Base-by-base conservation (phyloP, 2,329 filamentous ascomycete genomes). In the Alternaria sp. region DNA sequence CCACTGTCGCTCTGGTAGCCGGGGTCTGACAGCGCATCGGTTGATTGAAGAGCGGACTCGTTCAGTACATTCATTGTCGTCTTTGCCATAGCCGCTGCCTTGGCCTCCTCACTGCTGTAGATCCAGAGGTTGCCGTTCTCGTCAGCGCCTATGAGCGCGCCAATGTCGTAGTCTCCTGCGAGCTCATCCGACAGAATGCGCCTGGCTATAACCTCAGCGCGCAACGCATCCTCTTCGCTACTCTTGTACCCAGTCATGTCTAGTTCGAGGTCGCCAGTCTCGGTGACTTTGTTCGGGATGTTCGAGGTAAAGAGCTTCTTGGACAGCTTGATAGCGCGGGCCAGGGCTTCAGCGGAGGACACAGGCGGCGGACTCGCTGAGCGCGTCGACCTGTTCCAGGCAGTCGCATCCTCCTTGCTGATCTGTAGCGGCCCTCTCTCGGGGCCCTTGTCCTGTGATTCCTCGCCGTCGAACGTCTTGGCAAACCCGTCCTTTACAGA, bases 41-140 rank as follows among this genome's bases (percentile, higher is more conserved):
- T 87, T 17, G 88, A 87, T 19, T 88, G 82, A 40, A 89, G 83
- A 5, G 81, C 82, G 12, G 81, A 79, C 4, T 85, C 81, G 53
- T 85, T 83, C 67, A 90, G 81, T 5, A 83, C 81, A 25, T 83
- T 83, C 63, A 89, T 77, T 2, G 83, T 81, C 3, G 85, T 84
- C 71, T 85, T 85, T 40, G 91, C 90, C 83, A 90, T 90, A 30
- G 95, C 95, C 7, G 92, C 91, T 73, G 96, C 91, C 76, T 97
- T 98, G 23, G 96, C 93, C 75, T 97, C 94, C 79, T 98, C 94
- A 73, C 94, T 98, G 81, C 93, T 96, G 82, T 99, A 99, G 69
- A 99, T 98, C 95, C 96, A 98, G n/a, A 99, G 85, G 73, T 99
- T 99, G 7, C 96, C 96, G 63, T 96, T 89, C 75, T 97, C 93